phyloP scores from a whole-genome alignment of 331 rosid genomes.

The Rhamnella rubrinervis region DNA sequence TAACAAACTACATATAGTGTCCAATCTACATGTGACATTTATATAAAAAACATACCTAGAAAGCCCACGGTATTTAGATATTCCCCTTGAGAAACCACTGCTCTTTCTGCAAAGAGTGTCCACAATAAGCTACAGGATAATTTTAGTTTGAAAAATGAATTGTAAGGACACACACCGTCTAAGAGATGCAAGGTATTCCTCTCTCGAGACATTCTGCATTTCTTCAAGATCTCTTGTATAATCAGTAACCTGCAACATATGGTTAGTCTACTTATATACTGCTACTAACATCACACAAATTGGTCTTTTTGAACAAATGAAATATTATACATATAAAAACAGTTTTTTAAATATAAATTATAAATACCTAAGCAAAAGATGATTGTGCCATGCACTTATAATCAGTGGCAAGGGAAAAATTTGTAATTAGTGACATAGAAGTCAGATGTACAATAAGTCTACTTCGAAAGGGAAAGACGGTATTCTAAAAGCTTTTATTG shows the following conservation, averaged over 20 bases:
- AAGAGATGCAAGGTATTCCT: conserved; percentile 96
- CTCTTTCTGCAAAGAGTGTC: conserved; percentile 77
- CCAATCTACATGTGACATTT: neutral
- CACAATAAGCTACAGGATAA: conserved; percentile 29
- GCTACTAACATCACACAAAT: conserved; percentile 4
- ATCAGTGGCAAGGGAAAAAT: neutral
- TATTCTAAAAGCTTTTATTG: too few species aligned
- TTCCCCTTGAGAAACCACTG: conserved; percentile 98
- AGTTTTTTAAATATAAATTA: neutral
- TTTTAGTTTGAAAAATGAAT: conserved; percentile 8
- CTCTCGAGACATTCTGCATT: conserved; percentile 94
- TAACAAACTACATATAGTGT: neutral
- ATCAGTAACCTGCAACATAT: conserved; percentile 81
- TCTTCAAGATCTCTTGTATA: conserved; percentile 97
- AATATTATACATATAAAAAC: too few species aligned
- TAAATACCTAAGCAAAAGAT: neutral
- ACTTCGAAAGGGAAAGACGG: too few species aligned
- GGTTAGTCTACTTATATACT: conserved; percentile 1
- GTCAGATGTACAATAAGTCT: too few species aligned
- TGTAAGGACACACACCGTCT: conserved; percentile 54
- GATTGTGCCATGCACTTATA: neutral
- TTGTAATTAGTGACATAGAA: neutral
- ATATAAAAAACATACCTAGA: conserved; percentile 61
- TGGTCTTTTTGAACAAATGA: neutral
- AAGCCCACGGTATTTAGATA: conserved; percentile 89